Evolutionary conservation across 495 filamentous ascomycete species (phyloP), one percentile per base, ranked within the genome.

Genomic region (Aspergillus mulundensis): DNA sequence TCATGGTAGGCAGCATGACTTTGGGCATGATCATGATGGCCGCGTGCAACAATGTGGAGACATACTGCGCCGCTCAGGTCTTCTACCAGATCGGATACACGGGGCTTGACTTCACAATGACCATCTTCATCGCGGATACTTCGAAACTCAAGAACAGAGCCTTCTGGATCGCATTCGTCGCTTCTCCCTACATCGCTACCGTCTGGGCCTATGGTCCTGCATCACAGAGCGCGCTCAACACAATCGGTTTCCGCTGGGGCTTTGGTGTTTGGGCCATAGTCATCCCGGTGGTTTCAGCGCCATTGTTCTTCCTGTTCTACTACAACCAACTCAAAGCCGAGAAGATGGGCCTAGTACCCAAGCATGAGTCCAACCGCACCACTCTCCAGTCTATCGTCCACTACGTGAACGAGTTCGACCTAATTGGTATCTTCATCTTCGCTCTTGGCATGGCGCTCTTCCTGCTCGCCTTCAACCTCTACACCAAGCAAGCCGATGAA

Each of bases 211-310:
- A 55, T 39, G 54, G 54, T 19, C 46, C 50, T 1, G 51, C 55
- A 2, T 19, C 59, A 7, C 28, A 58, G 16, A 36, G 45, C 21
- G 48, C 52, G 18, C 42, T 57, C 16, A 40, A 47, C 6, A 54
- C 54, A 6, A 58, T 61, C 10, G 55, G 51, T 2, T 87, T 76
- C 70, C 72, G 82, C 50, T 87, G 84, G 85, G 80, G 71, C 18
- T 85, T 81, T 58, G 84, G 83, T 20, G 67, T 72, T 32, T 87
- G 82, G 60, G 69, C 79, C 25, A 83, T 87, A 63, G 69, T 85
- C 56, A 76, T 77, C 6, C 82, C 81, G 1, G 49, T 80, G 36
- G 64, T 84, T 53, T 78, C 70, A 53, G 32, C 71, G 5, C 82
- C 82, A 8, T 60, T 85, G 6, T 60, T 56, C 41, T 56, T 42